A percentile compares a stretch with the other conserved stretches of the same genome.
Evolutionary conservation across 169 alveolate species (phyloP).

Genomic region (Cryptosporidium parvum): DNA sequence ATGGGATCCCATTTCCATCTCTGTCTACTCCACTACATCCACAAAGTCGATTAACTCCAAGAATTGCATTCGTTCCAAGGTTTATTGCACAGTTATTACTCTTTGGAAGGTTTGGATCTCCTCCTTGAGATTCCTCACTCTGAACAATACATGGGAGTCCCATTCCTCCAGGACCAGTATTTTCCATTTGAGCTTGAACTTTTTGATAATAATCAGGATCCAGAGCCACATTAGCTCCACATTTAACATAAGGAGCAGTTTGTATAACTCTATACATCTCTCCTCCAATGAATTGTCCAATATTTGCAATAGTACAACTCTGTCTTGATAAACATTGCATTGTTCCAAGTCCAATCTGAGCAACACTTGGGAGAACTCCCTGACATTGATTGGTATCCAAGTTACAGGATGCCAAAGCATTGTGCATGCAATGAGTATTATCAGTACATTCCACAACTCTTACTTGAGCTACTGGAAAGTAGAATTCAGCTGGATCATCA

Average conservation of each 20-base stretch:
- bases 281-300: conserved; percentile 71
- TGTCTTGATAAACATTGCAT: conserved; percentile 72
- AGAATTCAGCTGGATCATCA: conserved; percentile 71
- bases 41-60: conserved; percentile 81
- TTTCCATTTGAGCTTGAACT: conserved; percentile 62
- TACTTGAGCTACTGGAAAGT: conserved; percentile 67
- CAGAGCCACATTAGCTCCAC: conserved; percentile 81
- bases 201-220: conserved; percentile 79
- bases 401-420: conserved; percentile 71
- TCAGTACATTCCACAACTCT: conserved; percentile 71
- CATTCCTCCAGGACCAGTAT: conserved; percentile 74
- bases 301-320: conserved; percentile 65
- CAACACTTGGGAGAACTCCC: conserved; percentile 73
- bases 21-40: conserved; percentile 83
- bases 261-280: conserved; percentile 81
- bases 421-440: conserved; percentile 73
- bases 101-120: conserved; percentile 4
- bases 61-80: conserved; percentile 77
- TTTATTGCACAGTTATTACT: conserved; percentile 77
- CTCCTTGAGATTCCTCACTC: conserved; percentile 70
- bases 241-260: conserved; percentile 77
- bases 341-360: conserved; percentile 73
- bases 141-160: conserved; percentile 82
- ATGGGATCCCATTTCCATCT: conserved; percentile 77
- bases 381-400: conserved; percentile 67